Evolutionary conservation across 2,329 filamentous ascomycete species (phyloP), one percentile per base, ranked within the genome.

Genomic region (Truncatella angustata): DNA sequence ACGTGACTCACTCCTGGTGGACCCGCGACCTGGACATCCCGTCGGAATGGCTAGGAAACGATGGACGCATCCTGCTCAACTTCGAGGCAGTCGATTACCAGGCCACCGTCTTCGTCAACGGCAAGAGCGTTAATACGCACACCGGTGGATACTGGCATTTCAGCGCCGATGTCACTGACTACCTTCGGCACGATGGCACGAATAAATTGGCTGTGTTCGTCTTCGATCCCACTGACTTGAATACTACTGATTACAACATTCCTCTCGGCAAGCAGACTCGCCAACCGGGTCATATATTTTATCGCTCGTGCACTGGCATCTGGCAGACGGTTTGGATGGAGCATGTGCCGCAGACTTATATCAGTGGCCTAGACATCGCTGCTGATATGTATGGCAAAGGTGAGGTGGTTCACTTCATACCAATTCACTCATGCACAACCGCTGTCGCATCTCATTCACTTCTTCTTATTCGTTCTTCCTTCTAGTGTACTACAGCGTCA

Each of bases 241-340:
- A 44, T 44, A 62, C n/a, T 28, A 18, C 43, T 59, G 64, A 59
- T 23, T 72, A 75, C 52, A 75, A 84, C 11, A 84, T 86, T 37
- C 85, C 86, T 0, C 76, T 87, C 39, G 86, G 86, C 56, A 88
- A 88, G 63, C 85, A 87, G 64, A 80, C 77, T 0, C 62, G 78
- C 1, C 69, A 67, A 0, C 81, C 79, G 0, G 77, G 73, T 10
- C 80, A 84, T 58, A 90, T 90, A 54, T 90, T 87, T 65, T 90
- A 90, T 64, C 83, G 82, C 0, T 82, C 87, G 0, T 90, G 86
- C 63, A 86, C 83, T 30, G 87, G 87, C 4, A 89, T 90, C 56
- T 90, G 87, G 87, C 86, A 89, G 63, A 78, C 77, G 16, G 86
- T 90, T 0, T 90, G 86, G 86, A 70, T 90, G 2, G 82, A 87